Evolutionary conservation across 2,329 filamentous ascomycete species (phyloP).

Genomic region (Penicillium sp.): DNA sequence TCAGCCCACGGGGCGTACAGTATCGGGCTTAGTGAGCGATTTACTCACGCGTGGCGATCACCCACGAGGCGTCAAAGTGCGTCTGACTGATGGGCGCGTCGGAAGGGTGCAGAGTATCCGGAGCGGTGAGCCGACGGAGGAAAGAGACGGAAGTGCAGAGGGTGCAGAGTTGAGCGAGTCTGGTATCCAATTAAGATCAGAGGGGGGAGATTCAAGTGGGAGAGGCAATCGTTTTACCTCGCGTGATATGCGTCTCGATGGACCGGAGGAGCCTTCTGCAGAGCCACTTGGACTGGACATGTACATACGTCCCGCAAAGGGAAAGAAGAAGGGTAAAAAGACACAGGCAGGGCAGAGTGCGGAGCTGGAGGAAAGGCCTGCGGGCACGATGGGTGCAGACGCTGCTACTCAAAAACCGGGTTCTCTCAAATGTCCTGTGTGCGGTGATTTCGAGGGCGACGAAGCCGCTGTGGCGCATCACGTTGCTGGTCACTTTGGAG

Average conservation of each 20-base stretch:
- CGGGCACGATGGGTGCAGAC: neutral
- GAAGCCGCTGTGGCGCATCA: constrained; percentile 27
- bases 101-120: constrained; percentile 65
- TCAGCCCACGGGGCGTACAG: constrained; percentile 72
- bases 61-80: constrained; percentile 76
- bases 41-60: constrained; percentile 74
- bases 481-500: constrained; percentile 24
- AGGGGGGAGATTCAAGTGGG: constrained; percentile 6
- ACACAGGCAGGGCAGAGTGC: neutral
- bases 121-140: neutral
- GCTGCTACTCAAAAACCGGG: neutral
- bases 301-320: constrained; percentile 12
- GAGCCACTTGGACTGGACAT: constrained; percentile 11
- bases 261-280: constrained; percentile 9
- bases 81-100: constrained; percentile 69
- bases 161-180: neutral
- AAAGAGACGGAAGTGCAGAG: neutral
- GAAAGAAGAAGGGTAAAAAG: constrained; percentile 8
- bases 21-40: constrained; percentile 66
- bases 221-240: constrained; percentile 4
- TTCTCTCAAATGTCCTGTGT: constrained; percentile 21
- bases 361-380: neutral
- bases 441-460: constrained; percentile 22
- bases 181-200: constrained; percentile 6
- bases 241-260: constrained; percentile 8